These are phyloP conservation scores for Boletellus dicymbophilus DNA, from an alignment of 1,284 basidiomycete species.

Conservation along the genomic window DNA sequence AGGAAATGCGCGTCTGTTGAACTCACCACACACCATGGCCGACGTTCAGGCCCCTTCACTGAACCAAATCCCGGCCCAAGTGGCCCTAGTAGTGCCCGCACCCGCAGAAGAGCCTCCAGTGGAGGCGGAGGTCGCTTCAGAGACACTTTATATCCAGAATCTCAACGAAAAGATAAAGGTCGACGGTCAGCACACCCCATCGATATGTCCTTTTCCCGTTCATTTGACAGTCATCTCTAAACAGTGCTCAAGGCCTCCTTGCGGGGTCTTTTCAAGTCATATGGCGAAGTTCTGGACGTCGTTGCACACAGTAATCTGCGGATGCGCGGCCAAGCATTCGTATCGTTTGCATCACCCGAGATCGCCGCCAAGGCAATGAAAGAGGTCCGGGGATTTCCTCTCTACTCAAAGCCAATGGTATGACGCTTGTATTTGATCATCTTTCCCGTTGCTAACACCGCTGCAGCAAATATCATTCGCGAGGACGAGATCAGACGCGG, in stretches of 20 bases:
- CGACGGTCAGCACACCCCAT: slow-evolving; percentile 52
- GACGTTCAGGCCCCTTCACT: slow-evolving; percentile 31
- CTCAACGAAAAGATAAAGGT: slow-evolving; percentile 96
- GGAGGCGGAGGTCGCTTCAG: slow-evolving; percentile 57
- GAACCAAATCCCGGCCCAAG: slow-evolving; percentile 40
- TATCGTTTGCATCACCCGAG: slow-evolving; percentile 84
- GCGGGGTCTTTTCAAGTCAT: slow-evolving; percentile 88
- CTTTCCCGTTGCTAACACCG: slow-evolving; percentile 6
- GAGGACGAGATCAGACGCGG: slow-evolving; percentile 84
- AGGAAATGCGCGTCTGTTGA: slow-evolving; percentile 9
- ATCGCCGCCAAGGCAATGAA: slow-evolving; percentile 86
- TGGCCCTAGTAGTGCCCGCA: slow-evolving; percentile 33
- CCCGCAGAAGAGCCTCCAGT: slow-evolving; percentile 28
- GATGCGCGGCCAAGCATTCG: slow-evolving; percentile 99
- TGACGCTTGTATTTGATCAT: slow-evolving; percentile 20
- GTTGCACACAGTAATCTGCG: slow-evolving; percentile 91
- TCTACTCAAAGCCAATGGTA: slow-evolving; percentile 98
- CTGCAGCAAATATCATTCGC: slow-evolving; percentile 93
- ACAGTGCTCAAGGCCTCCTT: slow-evolving; percentile 89
- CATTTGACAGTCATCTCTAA: slow-evolving; percentile 10
- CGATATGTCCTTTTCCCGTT: background rate
- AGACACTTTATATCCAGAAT: slow-evolving; percentile 97
- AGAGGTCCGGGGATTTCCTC: slow-evolving; percentile 92
- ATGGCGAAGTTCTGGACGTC: slow-evolving; percentile 90
- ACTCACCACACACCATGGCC: slow-evolving; percentile 24